These are phyloP conservation scores for Setaria italica DNA, from an alignment of 202 grass and related monocot genomes.

Conservation along the genomic window DNA sequence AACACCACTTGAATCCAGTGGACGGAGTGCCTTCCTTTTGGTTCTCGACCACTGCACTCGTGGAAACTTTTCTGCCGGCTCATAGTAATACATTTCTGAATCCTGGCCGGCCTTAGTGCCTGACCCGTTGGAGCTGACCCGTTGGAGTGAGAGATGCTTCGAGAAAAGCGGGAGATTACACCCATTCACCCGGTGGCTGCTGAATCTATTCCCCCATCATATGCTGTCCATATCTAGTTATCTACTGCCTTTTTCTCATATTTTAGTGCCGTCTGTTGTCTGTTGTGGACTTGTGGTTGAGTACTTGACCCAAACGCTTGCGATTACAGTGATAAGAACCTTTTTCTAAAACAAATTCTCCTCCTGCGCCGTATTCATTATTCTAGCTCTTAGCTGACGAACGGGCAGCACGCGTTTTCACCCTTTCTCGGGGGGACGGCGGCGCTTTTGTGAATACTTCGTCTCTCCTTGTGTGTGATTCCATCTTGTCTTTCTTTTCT, in stretches of 20 bases:
- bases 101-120: not conserved
- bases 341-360: not conserved
- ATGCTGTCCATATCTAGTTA: conserved; percentile 9
- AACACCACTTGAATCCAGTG: conserved; percentile 37
- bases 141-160: conserved; percentile 1
- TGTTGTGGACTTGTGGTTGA: not conserved
- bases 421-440: too few relatives aligned
- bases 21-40: not conserved
- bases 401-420: too few relatives aligned
- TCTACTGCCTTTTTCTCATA: not conserved
- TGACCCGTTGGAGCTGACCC: not conserved
- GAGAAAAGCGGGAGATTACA: not conserved
- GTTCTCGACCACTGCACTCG: not conserved
- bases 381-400: not conserved
- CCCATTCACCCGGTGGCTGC: not conserved
- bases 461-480: too few relatives aligned
- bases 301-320: not conserved
- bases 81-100: not conserved
- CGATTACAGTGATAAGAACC: not conserved
- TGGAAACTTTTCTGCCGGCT: not conserved
- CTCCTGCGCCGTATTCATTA: not conserved
- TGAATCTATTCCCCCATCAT: conserved; percentile 54
- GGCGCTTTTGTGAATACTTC: too few relatives aligned
- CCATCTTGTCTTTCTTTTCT: too few relatives aligned
- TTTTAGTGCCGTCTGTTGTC: not conserved